Evolutionary conservation across 2,329 filamentous ascomycete genomes (phyloP), one percentile per base, ranked within the genome.

Genomic region (Arthrobotrys sphaeroides): DNA sequence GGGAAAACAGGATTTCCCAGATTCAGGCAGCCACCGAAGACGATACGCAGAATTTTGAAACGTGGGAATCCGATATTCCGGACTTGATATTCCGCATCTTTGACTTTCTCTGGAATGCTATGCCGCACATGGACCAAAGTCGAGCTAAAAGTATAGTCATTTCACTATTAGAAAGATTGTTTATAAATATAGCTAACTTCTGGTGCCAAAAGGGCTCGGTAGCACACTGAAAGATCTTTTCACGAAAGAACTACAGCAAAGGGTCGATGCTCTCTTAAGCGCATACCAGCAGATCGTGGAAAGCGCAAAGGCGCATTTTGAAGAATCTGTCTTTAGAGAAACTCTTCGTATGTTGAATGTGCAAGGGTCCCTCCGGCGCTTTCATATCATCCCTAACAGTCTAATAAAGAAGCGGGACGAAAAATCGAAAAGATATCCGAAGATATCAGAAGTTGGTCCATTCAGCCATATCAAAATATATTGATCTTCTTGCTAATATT

Each of bases 1-100:
- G 67, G 67, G 67, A 72, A 31, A 59, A 36, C 31, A 13, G 67
- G 13, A 65, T 59, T n/a, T n/a, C n/a, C n/a, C n/a, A n/a, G n/a
- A n/a, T n/a, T n/a, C n/a, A n/a, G n/a, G n/a, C n/a, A n/a, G n/a
- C n/a, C n/a, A 12, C 20, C 1, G 55, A 6, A 18, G 38, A 13
- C 12, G 20, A 47, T 9, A 18, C 47, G 1, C 36, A 20, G 4
- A 43, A 53, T 3, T n/a, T 68, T 9, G 64, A 68, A 16, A 68
- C 49, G 5, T 68, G 64, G 64, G 51, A 68, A 12, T 36, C 49
- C 2, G 64, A 68, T 36, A 40, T 68, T 7, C 40, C 64, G 2
- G 33, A 49, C 18, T 24, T 68, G 16, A 36, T 68, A 4, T 49
- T 68, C 24, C 47, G n/a, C 5, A 49, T 68, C 22, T 53, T 68